Evolutionary conservation across 1,139 yeast species (phyloP).

Genomic region (Groenewaldozyma sp.): DNA sequence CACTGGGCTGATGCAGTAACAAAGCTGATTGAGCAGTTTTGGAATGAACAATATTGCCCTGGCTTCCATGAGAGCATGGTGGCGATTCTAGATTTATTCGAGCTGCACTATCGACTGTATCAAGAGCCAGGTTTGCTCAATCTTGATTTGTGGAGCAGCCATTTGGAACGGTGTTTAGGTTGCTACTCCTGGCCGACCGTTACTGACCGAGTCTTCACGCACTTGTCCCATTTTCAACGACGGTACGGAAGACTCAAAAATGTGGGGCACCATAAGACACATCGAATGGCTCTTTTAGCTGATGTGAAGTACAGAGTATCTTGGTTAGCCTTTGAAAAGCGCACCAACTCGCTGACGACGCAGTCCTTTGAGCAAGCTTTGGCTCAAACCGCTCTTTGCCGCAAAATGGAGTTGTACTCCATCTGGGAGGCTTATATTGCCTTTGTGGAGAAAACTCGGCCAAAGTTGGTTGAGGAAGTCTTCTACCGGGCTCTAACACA

Average conservation of each 20-base stretch:
- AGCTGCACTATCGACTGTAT: neutral
- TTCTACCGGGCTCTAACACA: neutral
- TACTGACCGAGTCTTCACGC: neutral
- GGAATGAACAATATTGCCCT: neutral
- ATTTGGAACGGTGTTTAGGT: neutral
- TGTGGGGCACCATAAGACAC: too few relatives aligned
- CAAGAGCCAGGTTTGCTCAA: neutral
- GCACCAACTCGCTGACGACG: neutral
- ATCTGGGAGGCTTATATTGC: neutral
- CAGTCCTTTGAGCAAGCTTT: neutral
- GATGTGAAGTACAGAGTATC: neutral
- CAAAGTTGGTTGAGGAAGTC: too few relatives aligned
- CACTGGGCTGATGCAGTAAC: neutral
- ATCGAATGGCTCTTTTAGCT: neutral
- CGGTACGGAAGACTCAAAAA: neutral
- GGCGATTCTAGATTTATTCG: neutral
- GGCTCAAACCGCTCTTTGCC: neutral
- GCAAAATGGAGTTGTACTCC: neutral
- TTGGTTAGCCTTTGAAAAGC: neutral
- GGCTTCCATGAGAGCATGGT: conserved; percentile 2
- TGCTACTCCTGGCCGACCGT: neutral
- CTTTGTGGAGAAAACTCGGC: neutral
- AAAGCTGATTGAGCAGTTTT: neutral
- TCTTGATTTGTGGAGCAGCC: neutral
- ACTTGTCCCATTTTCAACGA: neutral